Base-by-base conservation (phyloP, 2,329 filamentous ascomycete species). In the Microascus cirrosus region DNA sequence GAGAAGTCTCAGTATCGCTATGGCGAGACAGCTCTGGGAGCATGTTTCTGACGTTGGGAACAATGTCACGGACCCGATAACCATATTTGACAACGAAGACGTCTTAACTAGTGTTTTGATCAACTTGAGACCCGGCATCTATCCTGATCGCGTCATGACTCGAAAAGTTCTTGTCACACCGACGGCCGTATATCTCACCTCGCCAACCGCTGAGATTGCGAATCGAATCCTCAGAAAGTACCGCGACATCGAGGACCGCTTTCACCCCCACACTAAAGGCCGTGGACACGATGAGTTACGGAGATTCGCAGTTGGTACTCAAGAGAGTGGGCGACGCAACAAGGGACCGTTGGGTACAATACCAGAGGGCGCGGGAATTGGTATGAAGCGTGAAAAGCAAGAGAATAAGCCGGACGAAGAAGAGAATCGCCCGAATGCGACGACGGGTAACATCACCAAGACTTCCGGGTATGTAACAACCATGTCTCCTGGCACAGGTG, bases 201-300 rank as follows among this genome's bases (percentile, higher is more conserved):
- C 88, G 0, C 91, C 94, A 0, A 80, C 82, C 0, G 81, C 95
- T 1, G 94, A 99, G 65, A 87, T 86, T 0, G 94, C 92, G 0
- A 97, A 99, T 66, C 82, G 94, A 1, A 85, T 99, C 1, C 77
- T 95, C 48, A 83, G 94, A 18, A 80, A 86, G 52, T 94, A 87
- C 66, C 75, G 81, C 55, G 76, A 85, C 59, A 63, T 77, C 15
- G 78, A 83, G 18, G 91, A 96, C 66, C 84, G 87, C 2, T 99
- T 99, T 64, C 75, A 99, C 11, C 84, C 28, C 28, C 28, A 8
- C 8, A 8, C 28, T 8, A 8, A 32, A 8, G 28, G 28, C 28
- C 28, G 4, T 4, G 28, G 28, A 8, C 28, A 32, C 28, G 28
- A 32, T 32, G 28, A 8, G 28, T 8, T 8, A 32, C 28, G 28